Evolutionary conservation across 495 filamentous ascomycete genomes (phyloP).

Genomic region (Niebla homalea): DNA sequence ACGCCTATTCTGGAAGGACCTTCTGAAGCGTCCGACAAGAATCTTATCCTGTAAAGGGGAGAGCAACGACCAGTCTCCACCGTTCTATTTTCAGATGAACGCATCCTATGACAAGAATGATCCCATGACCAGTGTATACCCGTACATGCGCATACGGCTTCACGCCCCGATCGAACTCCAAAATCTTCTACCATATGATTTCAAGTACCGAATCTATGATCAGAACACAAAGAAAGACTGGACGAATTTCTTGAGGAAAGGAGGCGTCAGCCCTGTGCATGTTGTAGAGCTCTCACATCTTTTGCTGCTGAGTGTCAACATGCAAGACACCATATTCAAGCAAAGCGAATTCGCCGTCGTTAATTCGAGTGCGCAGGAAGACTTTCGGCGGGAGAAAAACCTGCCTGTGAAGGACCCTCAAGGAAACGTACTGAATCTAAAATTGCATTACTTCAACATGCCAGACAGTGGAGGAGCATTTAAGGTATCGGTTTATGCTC

Average conservation of each 20-base stretch:
- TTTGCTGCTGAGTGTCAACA: conserved; percentile 77
- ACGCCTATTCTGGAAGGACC: conserved; percentile 79
- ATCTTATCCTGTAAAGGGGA: conserved; percentile 82
- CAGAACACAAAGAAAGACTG: conserved; percentile 96
- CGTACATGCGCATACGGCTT: conserved; percentile 84
- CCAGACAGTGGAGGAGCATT: conserved; percentile 92
- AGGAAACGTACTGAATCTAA: conserved; percentile 63
- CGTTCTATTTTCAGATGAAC: conserved; percentile 94
- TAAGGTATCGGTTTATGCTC: conserved; percentile 83
- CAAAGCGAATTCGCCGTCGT: conserved; percentile 93
- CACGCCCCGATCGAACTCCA: conserved; percentile 88
- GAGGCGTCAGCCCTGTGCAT: conserved; percentile 91
- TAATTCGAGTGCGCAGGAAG: conserved; percentile 77
- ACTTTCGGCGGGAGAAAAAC: conserved; percentile 69
- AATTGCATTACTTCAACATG: conserved; percentile 84
- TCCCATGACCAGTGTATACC: conserved; percentile 71
- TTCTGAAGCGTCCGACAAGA: conserved; percentile 67
- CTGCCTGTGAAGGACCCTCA: conserved; percentile 74
- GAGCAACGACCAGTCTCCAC: conserved; percentile 56
- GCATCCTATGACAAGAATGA: conserved; percentile 69
- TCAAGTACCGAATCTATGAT: conserved; percentile 98
- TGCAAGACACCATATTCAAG: conserved; percentile 91
- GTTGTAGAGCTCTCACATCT: conserved; percentile 92
- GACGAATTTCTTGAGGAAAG: conserved; percentile 94
- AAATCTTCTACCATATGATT: conserved; percentile 90